phyloP scores from a whole-genome alignment of 148 eudicot species.

The Agrostemma githago region DNA sequence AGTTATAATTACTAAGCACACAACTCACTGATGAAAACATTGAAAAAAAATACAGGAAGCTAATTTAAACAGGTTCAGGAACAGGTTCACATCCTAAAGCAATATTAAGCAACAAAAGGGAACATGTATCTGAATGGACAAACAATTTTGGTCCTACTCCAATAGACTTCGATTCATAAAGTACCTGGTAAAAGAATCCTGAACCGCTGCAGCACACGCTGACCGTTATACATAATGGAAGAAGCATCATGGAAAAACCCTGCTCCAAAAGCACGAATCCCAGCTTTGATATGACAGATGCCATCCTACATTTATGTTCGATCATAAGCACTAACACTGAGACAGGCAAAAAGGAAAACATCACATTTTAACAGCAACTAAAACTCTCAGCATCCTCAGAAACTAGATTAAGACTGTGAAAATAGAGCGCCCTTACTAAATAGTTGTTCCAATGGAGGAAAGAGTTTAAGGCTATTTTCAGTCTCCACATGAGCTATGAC shows the following conservation, averaged over 20 bases:
- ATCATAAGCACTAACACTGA: slow-evolving; percentile 11
- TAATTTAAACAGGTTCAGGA: background rate
- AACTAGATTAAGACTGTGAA: background rate
- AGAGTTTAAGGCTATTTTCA: background rate
- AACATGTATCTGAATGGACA: background rate
- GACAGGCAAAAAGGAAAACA: background rate
- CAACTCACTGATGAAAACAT: background rate
- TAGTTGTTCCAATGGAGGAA: background rate
- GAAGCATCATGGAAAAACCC: slow-evolving; percentile 66
- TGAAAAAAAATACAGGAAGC: background rate
- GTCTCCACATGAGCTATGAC: background rate
- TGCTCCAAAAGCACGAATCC: slow-evolving; percentile 96
- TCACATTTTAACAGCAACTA: background rate
- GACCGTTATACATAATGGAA: slow-evolving; percentile 64
- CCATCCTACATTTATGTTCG: slow-evolving; percentile 54
- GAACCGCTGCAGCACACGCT: slow-evolving; percentile 84
- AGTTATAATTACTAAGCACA: background rate
- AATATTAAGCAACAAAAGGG: background rate
- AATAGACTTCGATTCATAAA: background rate
- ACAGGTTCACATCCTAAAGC: background rate
- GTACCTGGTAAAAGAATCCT: slow-evolving; percentile 92
- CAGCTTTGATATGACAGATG: slow-evolving; percentile 92
- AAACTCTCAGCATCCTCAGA: background rate
- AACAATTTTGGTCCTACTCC: background rate
- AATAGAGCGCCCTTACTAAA: background rate